Conservation (phyloP, 2,329 filamentous ascomycete species). For the Elsinoe perseae region DNA sequence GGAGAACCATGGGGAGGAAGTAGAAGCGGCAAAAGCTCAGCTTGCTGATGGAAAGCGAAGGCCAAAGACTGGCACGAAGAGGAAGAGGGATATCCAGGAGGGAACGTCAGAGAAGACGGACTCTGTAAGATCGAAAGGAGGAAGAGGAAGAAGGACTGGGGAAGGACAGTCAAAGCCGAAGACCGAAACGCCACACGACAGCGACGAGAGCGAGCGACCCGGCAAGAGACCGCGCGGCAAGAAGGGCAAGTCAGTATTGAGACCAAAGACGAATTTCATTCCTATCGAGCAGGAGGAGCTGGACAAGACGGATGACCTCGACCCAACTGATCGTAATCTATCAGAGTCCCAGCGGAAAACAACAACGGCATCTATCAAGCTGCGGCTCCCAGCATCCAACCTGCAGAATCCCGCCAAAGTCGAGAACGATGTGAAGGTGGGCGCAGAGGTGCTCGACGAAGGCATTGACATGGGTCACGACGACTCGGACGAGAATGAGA, state of each 20-base stretch:
- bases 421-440: neutral
- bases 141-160: neutral
- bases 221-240: constrained; percentile 19
- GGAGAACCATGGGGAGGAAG: constrained; percentile 25
- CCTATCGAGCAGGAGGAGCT: constrained; percentile 24
- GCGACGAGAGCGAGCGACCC: constrained; percentile 6
- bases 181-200: neutral
- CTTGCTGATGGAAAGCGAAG: neutral
- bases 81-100: neutral
- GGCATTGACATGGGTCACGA: constrained; percentile 28
- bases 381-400: neutral
- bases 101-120: neutral
- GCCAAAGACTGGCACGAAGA: constrained; percentile 6
- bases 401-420: neutral
- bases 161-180: neutral
- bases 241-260: constrained; percentile 29
- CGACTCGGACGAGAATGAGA: constrained; percentile 8
- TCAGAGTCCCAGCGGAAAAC: neutral
- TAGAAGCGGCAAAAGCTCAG: constrained; percentile 1
- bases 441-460: constrained; percentile 24
- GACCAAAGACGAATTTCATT: constrained; percentile 27
- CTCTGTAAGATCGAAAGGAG: neutral
- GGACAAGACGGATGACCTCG: constrained; percentile 22
- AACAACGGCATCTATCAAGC: neutral
- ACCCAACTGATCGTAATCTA: neutral